phyloP scores from a whole-genome alignment of 208 protist species.

The Trypanosoma brucei region DNA sequence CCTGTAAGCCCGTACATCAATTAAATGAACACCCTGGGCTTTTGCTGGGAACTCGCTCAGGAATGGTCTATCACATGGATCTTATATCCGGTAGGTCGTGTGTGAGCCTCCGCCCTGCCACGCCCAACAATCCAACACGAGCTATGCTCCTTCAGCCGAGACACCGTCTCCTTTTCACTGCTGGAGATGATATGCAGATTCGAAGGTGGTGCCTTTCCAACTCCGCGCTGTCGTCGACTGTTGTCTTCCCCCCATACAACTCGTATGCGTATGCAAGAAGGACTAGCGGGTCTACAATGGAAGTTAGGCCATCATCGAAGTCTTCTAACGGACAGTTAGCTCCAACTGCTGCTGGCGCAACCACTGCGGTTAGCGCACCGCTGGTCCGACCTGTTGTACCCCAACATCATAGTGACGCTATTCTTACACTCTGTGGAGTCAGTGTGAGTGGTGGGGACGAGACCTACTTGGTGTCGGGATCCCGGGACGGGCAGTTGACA shows the following conservation, averaged over 20 bases:
- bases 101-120: conserved; percentile 21
- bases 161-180: conserved; percentile 48
- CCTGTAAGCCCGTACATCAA: conserved; percentile 12
- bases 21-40: conserved; percentile 24
- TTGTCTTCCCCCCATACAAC: conserved; percentile 29
- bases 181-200: conserved; percentile 59
- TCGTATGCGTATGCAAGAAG: conserved; percentile 30
- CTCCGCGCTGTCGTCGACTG: conserved; percentile 30
- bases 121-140: conserved; percentile 19
- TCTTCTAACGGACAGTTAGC: too few relatives aligned
- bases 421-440: conserved; percentile 46
- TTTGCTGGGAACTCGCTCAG: conserved; percentile 36
- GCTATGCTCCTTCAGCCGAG: conserved; percentile 41
- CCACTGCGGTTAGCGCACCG: background rate
- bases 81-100: conserved; percentile 16
- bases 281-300: conserved; percentile 6
- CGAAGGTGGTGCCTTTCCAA: conserved; percentile 41
- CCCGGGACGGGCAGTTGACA: conserved; percentile 51
- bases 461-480: conserved; percentile 38
- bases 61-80: conserved; percentile 19
- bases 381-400: conserved; percentile 12
- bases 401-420: conserved; percentile 49
- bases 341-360: background rate
- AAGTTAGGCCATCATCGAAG: conserved; percentile 1
- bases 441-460: conserved; percentile 8